A percentile compares a stretch with the other conserved stretches of the same genome.
Conservation (phyloP, 2,329 filamentous ascomycete species). For the Aureobasidium sp. region DNA sequence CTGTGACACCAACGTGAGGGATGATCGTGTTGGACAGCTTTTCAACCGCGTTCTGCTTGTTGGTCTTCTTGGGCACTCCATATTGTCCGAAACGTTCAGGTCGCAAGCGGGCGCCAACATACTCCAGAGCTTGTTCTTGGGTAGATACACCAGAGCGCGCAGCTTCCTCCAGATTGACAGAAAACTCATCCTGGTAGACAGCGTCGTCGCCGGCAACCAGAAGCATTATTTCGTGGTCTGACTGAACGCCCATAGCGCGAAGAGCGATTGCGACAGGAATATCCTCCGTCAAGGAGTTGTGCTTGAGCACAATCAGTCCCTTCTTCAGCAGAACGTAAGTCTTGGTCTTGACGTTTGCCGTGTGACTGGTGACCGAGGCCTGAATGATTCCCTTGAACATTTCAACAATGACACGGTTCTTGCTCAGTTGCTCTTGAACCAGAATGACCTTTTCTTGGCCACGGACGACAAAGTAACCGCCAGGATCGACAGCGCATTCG, state of each 20-base stretch:
- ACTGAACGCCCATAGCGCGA: constrained; percentile 87
- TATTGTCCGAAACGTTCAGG: constrained; percentile 61
- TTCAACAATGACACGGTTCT: constrained; percentile 97
- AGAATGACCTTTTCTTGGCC: constrained; percentile 98
- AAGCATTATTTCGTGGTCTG: constrained; percentile 89
- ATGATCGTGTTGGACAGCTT: constrained; percentile 88
- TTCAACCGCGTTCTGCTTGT: constrained; percentile 86
- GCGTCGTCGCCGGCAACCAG: constrained; percentile 83
- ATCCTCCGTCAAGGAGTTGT: constrained; percentile 88
- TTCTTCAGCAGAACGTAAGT: constrained; percentile 94
- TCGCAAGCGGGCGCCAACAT: constrained; percentile 79
- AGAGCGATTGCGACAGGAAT: constrained; percentile 92
- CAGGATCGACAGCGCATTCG: constrained; percentile 91
- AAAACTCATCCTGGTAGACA: constrained; percentile 88
- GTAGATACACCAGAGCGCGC: constrained; percentile 79
- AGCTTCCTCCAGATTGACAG: constrained; percentile 90
- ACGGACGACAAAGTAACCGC: constrained; percentile 95
- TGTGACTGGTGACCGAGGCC: constrained; percentile 95
- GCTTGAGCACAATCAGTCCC: constrained; percentile 77
- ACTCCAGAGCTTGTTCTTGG: constrained; percentile 92
- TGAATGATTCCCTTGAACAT: constrained; percentile 90
- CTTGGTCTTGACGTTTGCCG: constrained; percentile 95
- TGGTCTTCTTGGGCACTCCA: constrained; percentile 55
- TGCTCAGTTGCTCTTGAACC: constrained; percentile 97
- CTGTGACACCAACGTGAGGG: constrained; percentile 85